Percentiles rank a stretch among this genome's conserved stretches.
These are phyloP conservation scores for Camillea tinctor DNA, from an alignment of 2,329 filamentous ascomycete species.

Conservation along the genomic window DNA sequence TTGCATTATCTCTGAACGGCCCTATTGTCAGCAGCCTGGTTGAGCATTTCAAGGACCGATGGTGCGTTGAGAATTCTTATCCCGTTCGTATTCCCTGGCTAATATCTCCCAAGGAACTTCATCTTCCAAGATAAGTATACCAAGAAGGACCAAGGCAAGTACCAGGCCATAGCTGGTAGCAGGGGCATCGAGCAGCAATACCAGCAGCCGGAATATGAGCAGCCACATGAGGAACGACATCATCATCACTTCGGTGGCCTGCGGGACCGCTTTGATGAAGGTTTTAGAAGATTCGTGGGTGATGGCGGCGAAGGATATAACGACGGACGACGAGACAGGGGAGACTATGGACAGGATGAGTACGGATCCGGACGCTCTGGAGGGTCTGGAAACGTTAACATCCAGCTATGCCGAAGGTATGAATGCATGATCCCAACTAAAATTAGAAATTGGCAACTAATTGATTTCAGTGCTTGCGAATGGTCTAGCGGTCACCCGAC, in stretches of 20 bases:
- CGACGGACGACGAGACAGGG: conserved; percentile 12
- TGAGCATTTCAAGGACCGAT: conserved; percentile 79
- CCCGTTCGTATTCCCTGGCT: conserved; percentile 3
- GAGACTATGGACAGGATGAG: conserved; percentile 1
- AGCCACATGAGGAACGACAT: conserved; percentile 17
- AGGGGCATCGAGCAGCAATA: conserved; percentile 12
- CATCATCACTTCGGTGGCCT: conserved; percentile 40
- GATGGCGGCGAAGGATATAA: conserved; percentile 32
- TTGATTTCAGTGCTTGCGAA: conserved; percentile 39
- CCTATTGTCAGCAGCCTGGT: conserved; percentile 73
- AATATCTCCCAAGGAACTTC: conserved; percentile 60
- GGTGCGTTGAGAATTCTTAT: conserved; percentile 44
- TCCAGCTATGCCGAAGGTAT: conserved; percentile 54
- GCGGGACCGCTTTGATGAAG: conserved; percentile 42
- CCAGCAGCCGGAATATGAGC: conserved; percentile 8
- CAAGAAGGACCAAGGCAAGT: conserved; percentile 50
- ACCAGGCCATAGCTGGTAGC: conserved; percentile 34
- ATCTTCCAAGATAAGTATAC: conserved; percentile 81
- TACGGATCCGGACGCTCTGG: conserved; percentile 20
- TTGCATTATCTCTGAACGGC: conserved; percentile 73
- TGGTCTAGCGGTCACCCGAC: conserved; percentile 54
- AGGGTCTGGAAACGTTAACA: conserved; percentile 33
- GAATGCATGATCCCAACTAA: not conserved
- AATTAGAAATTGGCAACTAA: not conserved
- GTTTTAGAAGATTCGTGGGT: conserved; percentile 39